phyloP scores from a whole-genome alignment of 163 green algal species.

The Chlamydomonas reinhardtii region DNA sequence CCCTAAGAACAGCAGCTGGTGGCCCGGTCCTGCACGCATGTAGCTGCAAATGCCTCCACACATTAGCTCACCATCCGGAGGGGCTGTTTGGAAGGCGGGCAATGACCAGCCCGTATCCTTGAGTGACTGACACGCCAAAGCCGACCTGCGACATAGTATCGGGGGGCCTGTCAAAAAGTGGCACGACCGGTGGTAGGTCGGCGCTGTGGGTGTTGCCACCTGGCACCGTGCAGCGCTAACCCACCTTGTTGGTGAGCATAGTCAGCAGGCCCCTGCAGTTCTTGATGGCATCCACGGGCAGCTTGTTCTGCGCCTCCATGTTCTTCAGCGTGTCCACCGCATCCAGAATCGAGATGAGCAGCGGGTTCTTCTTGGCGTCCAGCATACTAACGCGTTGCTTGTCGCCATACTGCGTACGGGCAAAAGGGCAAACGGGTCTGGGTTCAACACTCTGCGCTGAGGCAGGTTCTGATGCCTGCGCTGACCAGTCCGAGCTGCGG shows the following conservation, averaged over 20 bases:
- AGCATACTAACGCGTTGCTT: conserved; percentile 15
- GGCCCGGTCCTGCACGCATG: too few relatives aligned
- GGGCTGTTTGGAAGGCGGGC: conserved; percentile 50
- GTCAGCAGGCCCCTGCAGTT: conserved; percentile 61
- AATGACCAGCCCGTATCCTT: conserved; percentile 69
- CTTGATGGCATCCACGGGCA: conserved; percentile 50
- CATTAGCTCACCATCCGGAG: conserved; percentile 56
- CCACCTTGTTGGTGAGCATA: conserved; percentile 69
- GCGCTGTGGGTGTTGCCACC: too few relatives aligned
- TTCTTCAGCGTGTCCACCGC: conserved; percentile 65
- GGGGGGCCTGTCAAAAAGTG: too few relatives aligned
- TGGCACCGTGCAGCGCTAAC: not conserved
- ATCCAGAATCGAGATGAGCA: conserved; percentile 69
- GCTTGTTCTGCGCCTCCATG: conserved; percentile 53
- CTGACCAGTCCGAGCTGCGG: not conserved
- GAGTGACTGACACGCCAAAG: conserved; percentile 65
- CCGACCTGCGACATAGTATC: conserved; percentile 53
- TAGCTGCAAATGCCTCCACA: too few relatives aligned
- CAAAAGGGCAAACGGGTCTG: not conserved
- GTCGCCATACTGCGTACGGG: conserved; percentile 16
- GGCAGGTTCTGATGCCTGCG: not conserved
- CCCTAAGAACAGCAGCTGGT: too few relatives aligned
- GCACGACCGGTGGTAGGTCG: not conserved
- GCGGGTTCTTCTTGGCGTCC: conserved; percentile 65
- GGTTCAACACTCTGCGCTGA: not conserved